phyloP scores from a whole-genome alignment of 2,329 filamentous ascomycete species.

The Tolypocladium sp. region DNA sequence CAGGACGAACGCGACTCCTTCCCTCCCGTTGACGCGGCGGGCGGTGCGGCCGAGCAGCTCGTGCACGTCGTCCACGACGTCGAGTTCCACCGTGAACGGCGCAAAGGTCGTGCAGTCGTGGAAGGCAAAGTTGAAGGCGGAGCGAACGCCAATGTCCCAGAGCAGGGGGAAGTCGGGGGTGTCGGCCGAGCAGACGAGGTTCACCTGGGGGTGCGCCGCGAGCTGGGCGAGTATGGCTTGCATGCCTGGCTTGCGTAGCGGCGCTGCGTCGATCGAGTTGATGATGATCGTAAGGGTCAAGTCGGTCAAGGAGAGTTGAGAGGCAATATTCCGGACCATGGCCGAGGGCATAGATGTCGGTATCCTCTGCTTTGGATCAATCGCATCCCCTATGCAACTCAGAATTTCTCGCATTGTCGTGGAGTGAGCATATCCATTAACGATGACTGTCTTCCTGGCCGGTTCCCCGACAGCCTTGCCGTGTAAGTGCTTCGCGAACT shows the following conservation, averaged over 20 bases:
- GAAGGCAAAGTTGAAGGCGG: constrained; percentile 77
- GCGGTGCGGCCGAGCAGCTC: constrained; percentile 75
- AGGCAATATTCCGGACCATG: constrained; percentile 58
- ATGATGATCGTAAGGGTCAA: constrained; percentile 58
- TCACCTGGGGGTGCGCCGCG: constrained; percentile 62
- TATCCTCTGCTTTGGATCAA: constrained; percentile 40
- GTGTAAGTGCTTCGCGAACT: constrained; percentile 64
- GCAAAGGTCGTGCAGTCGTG: constrained; percentile 91
- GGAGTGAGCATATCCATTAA: constrained; percentile 74
- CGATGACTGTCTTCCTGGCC: constrained; percentile 55
- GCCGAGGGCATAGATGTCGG: constrained; percentile 56
- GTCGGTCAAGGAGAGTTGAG: constrained; percentile 39
- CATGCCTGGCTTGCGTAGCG: constrained; percentile 60
- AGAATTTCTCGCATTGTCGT: constrained; percentile 62
- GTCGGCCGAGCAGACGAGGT: constrained; percentile 73
- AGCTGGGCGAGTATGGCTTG: constrained; percentile 71
- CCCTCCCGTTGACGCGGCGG: constrained; percentile 73
- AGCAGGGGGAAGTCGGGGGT: constrained; percentile 79
- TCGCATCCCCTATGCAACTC: constrained; percentile 55
- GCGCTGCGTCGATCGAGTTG: constrained; percentile 76
- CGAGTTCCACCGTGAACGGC: constrained; percentile 62
- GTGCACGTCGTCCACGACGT: constrained; percentile 85
- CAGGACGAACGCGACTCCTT: constrained; percentile 85
- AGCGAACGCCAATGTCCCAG: constrained; percentile 81
- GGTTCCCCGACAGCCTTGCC: constrained; percentile 19